Base-by-base conservation (phyloP, 495 filamentous ascomycete species). In the Annulohypoxylon stygium region DNA sequence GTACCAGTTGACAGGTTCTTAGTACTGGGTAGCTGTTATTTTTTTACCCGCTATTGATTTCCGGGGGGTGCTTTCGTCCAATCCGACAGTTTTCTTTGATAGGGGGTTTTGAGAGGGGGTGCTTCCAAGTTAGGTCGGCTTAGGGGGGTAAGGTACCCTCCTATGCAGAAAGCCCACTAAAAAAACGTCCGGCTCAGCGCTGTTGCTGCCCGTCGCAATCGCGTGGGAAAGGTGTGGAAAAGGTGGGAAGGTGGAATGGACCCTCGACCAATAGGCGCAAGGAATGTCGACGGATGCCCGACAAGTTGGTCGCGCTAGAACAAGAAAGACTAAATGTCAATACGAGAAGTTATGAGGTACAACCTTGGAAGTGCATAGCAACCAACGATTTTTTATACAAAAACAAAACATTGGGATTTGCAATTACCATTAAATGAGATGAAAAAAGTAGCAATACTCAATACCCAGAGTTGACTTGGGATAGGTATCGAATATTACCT, bases 31-130 rank as follows among this genome's bases (percentile, higher is more conserved):
- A 37, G 54, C 48, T 68, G 30, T 69, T 73, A 55, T 63, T 67
- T 69, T 69, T 51, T 65, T 73, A 65, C 67, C 72, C 72, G 72
- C 72, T 75, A 75, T 70, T 75, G 72, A 75, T 75, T 75, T 70
- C 26, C 30, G 41, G 53, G 58, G 43, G 71, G 48, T 66, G 2
- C 33, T 23, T 11, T 69, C 10, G 65, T 69, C 65, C 71, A 74
- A 74, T 74, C 59, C 57, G n/a, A 37, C 64, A 33, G 36, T 9
- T 43, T 26, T 16, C 41, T 23, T 50, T 61, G 58, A 50, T 41
- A 20, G 41, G 36, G 53, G 20, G 50, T 9, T 54, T 54, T 47
- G 7, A 20, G 43, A 47, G n/a, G 43, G 43, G 43, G n/a, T 6
- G n/a, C 51, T 25, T 33, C 3, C 10, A 43, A n/a, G 39, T 14